Base-by-base conservation (phyloP, 768 basidiomycete species). In the Agaricus subrufescens region DNA sequence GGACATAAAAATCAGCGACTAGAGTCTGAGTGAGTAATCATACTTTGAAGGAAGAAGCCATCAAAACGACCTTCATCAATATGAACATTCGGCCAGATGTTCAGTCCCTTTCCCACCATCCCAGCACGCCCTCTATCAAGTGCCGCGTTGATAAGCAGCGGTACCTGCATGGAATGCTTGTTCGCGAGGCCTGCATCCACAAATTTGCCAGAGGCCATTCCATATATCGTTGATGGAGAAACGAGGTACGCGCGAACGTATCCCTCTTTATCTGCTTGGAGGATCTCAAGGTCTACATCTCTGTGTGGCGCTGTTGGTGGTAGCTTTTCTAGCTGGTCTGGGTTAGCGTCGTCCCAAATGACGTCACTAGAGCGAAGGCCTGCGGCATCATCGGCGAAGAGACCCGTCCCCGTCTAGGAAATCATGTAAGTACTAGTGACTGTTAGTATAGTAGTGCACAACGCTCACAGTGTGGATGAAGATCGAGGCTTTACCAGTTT, bases 41-140 rank as follows among this genome's bases (percentile, higher is more conserved):
- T 23, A 9, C 50, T 45, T 25, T n/a, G 6, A 29, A 12, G 23
- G 37, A 34, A 3, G 26, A 19, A 15, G 34, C 10, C 30, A 34
- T 14, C 12, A 4, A 14, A 15, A 69, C 50, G 50, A 79, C 81
- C 68, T 37, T 86, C 83, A 44, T 77, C 67, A 51, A 85, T 74
- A 56, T 84, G 75, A 19, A 86, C 78, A 57, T 82, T 71, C 1
- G 74, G 72, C 82, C 82, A 84, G 26, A 76, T 60, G 45, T 83
- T 78, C 63, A 76, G 73, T 12, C 84, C 83, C 50, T 72, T 63
- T 1, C 83, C 83, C 7, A 84, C 66, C 59, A 81, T 66, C 4
- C 78, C 83, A 1, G 73, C 81, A 31, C 75, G 75, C 12, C 75
- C 73, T 34, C 82, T 68, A 26, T 66, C 67, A 31, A 82, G 53